Evolutionary conservation across 768 basidiomycete genomes (phyloP).

Genomic region (Rhizopogon roseolus): DNA sequence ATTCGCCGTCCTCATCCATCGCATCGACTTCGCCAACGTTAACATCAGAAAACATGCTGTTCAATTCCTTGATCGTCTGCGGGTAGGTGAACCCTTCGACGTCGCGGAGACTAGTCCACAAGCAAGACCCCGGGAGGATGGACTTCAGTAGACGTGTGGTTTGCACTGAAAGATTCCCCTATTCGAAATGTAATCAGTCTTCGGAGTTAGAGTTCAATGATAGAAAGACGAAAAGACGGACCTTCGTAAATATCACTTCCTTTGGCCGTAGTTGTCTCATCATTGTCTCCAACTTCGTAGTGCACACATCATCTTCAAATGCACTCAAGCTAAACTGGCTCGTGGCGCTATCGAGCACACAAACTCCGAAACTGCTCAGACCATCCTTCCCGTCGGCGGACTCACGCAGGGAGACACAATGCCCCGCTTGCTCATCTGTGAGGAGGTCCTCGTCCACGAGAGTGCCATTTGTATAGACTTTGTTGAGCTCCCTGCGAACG

Average conservation of each 20-base stretch:
- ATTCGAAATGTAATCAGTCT: not conserved
- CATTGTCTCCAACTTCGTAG: slow-evolving; percentile 90
- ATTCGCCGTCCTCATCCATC: slow-evolving; percentile 39
- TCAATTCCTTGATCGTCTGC: slow-evolving; percentile 63
- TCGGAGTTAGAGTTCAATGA: not conserved
- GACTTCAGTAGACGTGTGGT: slow-evolving; percentile 81
- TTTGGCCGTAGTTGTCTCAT: slow-evolving; percentile 89
- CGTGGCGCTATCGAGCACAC: slow-evolving; percentile 90
- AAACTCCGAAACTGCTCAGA: slow-evolving; percentile 74
- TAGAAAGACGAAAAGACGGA: slow-evolving; percentile 21
- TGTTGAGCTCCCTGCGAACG: slow-evolving; percentile 87
- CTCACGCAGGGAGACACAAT: slow-evolving; percentile 88
- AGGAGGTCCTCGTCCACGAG: slow-evolving; percentile 88
- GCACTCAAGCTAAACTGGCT: slow-evolving; percentile 89
- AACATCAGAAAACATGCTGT: slow-evolving; percentile 49
- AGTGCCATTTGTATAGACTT: slow-evolving; percentile 95
- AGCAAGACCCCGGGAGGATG: slow-evolving; percentile 72
- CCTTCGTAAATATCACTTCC: slow-evolving; percentile 89
- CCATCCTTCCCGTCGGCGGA: slow-evolving; percentile 28
- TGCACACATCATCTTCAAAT: slow-evolving; percentile 89
- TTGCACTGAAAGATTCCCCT: slow-evolving; percentile 84
- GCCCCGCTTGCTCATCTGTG: slow-evolving; percentile 90
- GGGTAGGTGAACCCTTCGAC: slow-evolving; percentile 81
- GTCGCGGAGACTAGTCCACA: slow-evolving; percentile 84
- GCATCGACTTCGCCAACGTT: slow-evolving; percentile 34